A percentile compares a stretch with the other conserved stretches of the same genome.
These are phyloP conservation scores for Trifolium subterraneum DNA, from an alignment of 306 rosid species.

Conservation along the genomic window DNA sequence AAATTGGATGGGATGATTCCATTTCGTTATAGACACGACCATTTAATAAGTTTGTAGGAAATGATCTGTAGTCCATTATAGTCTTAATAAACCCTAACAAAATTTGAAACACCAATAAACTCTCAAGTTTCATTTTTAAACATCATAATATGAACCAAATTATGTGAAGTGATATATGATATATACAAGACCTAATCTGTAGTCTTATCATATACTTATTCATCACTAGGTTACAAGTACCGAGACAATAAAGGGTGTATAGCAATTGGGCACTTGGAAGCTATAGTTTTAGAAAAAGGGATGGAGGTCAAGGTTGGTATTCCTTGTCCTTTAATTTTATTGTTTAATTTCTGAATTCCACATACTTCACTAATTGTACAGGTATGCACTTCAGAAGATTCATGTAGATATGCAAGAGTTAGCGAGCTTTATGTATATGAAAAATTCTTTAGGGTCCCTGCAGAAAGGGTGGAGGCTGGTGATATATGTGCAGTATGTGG, in stretches of 20 bases:
- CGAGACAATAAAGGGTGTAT: constrained; percentile 97
- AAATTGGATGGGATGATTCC: constrained; percentile 29
- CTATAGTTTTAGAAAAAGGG: constrained; percentile 82
- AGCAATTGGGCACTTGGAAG: constrained; percentile 97
- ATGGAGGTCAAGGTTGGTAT: constrained; percentile 83
- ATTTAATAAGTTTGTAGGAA: constrained; percentile 34
- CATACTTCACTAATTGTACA: constrained; percentile 41
- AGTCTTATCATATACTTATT: constrained; percentile 34
- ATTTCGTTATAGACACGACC: constrained; percentile 5
- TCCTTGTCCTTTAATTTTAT: constrained; percentile 39
- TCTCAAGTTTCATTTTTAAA: too few relatives aligned
- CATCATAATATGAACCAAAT: too few relatives aligned
- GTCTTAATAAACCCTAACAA: constrained; percentile 12
- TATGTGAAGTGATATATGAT: constrained; percentile 5
- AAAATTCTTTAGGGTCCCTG: constrained; percentile 84
- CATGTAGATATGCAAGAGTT: constrained; percentile 82
- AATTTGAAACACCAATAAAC: constrained; percentile 22
- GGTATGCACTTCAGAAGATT: constrained; percentile 91
- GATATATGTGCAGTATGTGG: constrained; percentile 99
- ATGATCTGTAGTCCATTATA: constrained; percentile 33
- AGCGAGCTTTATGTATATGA: constrained; percentile 95
- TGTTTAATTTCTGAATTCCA: constrained; percentile 34
- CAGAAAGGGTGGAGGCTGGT: constrained; percentile 84
- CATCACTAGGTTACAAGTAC: constrained; percentile 78
- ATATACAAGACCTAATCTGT: constrained; percentile 32